phyloP scores from a whole-genome alignment of 2,329 filamentous ascomycete species.

The Penicillium sclerotiorum region DNA sequence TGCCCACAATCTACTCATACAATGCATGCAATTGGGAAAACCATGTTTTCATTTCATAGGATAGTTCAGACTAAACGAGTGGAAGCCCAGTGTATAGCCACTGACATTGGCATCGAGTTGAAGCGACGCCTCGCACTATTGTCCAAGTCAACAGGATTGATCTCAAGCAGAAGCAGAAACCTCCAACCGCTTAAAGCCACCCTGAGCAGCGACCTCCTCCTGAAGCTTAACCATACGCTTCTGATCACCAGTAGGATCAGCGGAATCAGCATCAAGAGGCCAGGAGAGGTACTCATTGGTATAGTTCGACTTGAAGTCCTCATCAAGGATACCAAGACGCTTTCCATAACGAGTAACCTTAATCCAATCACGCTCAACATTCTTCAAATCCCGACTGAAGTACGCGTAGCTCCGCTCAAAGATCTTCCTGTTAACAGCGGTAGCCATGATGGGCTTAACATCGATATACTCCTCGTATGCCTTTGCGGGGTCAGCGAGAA shows the following conservation, averaged over 20 bases:
- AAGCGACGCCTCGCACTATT: neutral
- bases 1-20: too few species aligned
- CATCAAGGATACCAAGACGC: conserved; percentile 67
- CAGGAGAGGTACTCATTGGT: conserved; percentile 72
- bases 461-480: conserved; percentile 71
- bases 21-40: neutral
- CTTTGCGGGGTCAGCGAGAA: conserved; percentile 63
- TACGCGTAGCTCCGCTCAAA: conserved; percentile 78
- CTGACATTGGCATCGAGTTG: neutral
- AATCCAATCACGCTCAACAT: conserved; percentile 72
- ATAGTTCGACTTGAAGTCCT: conserved; percentile 70
- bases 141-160: too few species aligned
- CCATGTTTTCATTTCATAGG: conserved; percentile 3
- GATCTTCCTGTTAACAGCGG: conserved; percentile 72
- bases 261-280: conserved; percentile 65
- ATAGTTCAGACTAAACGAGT: conserved; percentile 8
- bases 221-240: conserved; percentile 72
- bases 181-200: conserved; percentile 57
- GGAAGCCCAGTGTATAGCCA: neutral
- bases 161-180: conserved; percentile 30
- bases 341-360: conserved; percentile 80
- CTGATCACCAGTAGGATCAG: conserved; percentile 71
- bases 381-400: conserved; percentile 74
- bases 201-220: conserved; percentile 64
- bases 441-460: conserved; percentile 71